These are phyloP conservation scores for Chrysophaeum taylorii DNA, from an alignment of 352 stramenopile genomes.

Conservation along the genomic window DNA sequence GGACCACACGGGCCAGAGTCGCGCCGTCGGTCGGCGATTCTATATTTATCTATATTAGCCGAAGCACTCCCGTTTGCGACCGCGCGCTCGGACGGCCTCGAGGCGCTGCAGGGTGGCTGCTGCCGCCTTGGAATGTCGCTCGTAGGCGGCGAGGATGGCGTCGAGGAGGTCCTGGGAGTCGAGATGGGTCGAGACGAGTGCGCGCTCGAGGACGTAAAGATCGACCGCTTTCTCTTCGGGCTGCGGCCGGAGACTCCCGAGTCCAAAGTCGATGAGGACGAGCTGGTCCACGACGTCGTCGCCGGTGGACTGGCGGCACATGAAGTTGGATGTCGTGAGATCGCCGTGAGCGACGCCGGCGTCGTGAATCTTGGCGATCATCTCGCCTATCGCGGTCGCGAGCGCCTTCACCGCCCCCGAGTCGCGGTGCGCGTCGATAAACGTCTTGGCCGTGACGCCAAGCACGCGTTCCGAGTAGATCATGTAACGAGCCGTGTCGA, in stretches of 20 bases:
- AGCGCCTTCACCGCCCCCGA: slow-evolving; percentile 18
- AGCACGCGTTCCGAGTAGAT: slow-evolving; percentile 43
- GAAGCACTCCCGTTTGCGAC: slow-evolving; percentile 76
- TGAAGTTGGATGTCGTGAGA: slow-evolving; percentile 47
- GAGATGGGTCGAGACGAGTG: slow-evolving; percentile 73
- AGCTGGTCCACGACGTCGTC: slow-evolving; percentile 4
- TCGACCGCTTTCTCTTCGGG: slow-evolving; percentile 78
- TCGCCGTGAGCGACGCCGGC: slow-evolving; percentile 43
- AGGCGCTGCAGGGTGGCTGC: slow-evolving; percentile 69
- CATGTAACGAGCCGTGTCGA: slow-evolving; percentile 33
- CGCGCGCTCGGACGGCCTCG: slow-evolving; percentile 65
- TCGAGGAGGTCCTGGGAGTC: slow-evolving; percentile 65
- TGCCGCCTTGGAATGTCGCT: slow-evolving; percentile 47
- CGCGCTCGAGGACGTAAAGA: slow-evolving; percentile 80
- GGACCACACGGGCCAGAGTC: no score
- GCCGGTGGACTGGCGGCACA: slow-evolving; percentile 24
- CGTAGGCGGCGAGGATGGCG: slow-evolving; percentile 68
- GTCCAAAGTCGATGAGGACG: slow-evolving; percentile 34
- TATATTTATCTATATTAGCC: no score
- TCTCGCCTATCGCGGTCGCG: slow-evolving; percentile 28
- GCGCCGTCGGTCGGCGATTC: no score
- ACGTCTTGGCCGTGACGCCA: slow-evolving; percentile 25
- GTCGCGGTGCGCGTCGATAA: neutral
- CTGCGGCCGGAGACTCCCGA: slow-evolving; percentile 20
- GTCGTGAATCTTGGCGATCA: slow-evolving; percentile 39